Percentiles rank a stretch among this genome's conserved stretches.
phyloP scores from a whole-genome alignment of 345 rosid species.

The Turnera subulata region DNA sequence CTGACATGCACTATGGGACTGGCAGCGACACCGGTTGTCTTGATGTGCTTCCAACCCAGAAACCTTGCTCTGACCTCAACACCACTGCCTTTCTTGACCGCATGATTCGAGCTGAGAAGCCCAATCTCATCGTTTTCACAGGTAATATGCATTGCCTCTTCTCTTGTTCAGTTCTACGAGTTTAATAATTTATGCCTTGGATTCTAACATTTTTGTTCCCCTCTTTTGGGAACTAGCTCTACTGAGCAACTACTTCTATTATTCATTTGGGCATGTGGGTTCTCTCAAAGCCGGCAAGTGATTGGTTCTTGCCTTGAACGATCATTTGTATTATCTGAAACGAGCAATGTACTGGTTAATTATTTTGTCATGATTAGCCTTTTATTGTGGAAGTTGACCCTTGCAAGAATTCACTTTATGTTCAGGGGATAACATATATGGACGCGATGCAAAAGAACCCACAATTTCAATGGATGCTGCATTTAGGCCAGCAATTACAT shows the following conservation, averaged over 20 bases:
- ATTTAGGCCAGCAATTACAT: constrained; percentile 64
- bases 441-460: constrained; percentile 47
- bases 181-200: too few species aligned
- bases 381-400: too few species aligned
- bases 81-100: neutral
- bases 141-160: neutral
- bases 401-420: neutral
- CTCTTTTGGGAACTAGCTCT: neutral
- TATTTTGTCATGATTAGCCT: too few species aligned
- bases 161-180: neutral
- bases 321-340: too few species aligned
- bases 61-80: neutral
- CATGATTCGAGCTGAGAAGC: neutral
- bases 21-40: neutral
- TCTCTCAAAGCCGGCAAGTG: neutral
- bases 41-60: neutral
- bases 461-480: constrained; percentile 54
- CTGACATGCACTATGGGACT: neutral
- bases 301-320: neutral
- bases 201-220: neutral
- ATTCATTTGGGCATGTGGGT: neutral
- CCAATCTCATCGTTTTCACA: neutral
- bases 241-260: neutral
- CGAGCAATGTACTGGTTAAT: too few species aligned
- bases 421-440: constrained; percentile 67